These are phyloP conservation scores for Mortierella antarctica DNA, from an alignment of 192 early-diverging fungal genomes.

Conservation along the genomic window DNA sequence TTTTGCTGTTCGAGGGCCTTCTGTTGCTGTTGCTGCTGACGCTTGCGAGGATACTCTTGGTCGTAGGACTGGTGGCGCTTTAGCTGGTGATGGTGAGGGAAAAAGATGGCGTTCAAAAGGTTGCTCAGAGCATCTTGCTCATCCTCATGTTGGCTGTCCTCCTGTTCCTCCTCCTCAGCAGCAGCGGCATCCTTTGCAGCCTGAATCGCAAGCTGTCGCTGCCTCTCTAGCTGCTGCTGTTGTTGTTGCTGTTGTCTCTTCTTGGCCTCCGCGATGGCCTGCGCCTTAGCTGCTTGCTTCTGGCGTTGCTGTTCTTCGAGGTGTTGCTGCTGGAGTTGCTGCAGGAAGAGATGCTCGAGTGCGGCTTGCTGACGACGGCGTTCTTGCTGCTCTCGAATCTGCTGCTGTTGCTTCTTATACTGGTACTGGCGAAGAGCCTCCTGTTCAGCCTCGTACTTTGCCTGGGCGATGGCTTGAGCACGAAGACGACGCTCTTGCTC, in stretches of 20 bases:
- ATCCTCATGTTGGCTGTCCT: background rate
- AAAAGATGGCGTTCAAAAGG: slow-evolving; percentile 36
- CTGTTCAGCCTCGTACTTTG: slow-evolving; percentile 44
- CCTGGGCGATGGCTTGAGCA: slow-evolving; percentile 30
- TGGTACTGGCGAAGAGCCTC: slow-evolving; percentile 40
- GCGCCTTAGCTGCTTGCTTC: background rate
- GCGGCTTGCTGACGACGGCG: slow-evolving; percentile 14
- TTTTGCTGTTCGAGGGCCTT: background rate
- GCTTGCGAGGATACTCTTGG: slow-evolving; percentile 30
- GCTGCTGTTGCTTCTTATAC: slow-evolving; percentile 18
- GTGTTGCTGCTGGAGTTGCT: slow-evolving; percentile 33
- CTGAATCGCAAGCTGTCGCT: slow-evolving; percentile 28
- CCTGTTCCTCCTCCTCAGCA: slow-evolving; percentile 3
- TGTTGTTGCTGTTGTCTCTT: slow-evolving; percentile 8
- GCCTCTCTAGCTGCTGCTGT: slow-evolving; percentile 1
- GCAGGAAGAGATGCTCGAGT: slow-evolving; percentile 9
- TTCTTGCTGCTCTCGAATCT: slow-evolving; percentile 15
- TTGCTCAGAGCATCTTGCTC: slow-evolving; percentile 14
- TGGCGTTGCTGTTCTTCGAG: slow-evolving; percentile 5
- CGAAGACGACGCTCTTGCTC: slow-evolving; percentile 30
- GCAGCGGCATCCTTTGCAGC: background rate
- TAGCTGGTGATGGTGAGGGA: slow-evolving; percentile 35
- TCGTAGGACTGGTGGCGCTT: slow-evolving; percentile 36
- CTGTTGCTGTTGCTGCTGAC: slow-evolving; percentile 17
- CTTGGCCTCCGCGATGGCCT: background rate